phyloP scores from a whole-genome alignment of 768 basidiomycete species.

The Boletus rubropictus region DNA sequence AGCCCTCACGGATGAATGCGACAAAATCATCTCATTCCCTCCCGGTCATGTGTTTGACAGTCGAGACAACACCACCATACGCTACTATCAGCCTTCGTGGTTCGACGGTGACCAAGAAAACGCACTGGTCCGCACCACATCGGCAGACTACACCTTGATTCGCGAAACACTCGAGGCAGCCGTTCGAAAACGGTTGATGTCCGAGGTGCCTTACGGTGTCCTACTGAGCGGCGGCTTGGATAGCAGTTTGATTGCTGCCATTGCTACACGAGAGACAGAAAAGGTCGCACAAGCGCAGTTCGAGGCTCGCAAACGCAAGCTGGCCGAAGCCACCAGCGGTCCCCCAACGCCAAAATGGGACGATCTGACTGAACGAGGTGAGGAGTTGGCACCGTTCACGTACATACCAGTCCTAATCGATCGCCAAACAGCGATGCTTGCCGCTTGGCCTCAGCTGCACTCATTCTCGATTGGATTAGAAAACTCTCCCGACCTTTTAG shows the following conservation, averaged over 20 bases:
- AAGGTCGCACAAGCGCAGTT: conserved; percentile 78
- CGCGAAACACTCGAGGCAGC: conserved; percentile 84
- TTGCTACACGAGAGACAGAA: conserved; percentile 93
- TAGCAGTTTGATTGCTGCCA: conserved; percentile 91
- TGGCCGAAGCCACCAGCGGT: conserved; percentile 49
- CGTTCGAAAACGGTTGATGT: conserved; percentile 93
- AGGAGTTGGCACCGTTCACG: conserved; percentile 7
- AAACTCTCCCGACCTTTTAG: conserved; percentile 90
- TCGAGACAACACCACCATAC: conserved; percentile 62
- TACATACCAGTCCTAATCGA: neutral
- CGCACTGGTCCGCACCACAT: conserved; percentile 47
- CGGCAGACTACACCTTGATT: conserved; percentile 61
- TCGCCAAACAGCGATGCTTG: conserved; percentile 52
- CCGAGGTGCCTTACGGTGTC: conserved; percentile 97
- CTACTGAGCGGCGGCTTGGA: conserved; percentile 93
- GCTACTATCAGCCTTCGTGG: conserved; percentile 90
- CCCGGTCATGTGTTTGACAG: conserved; percentile 97
- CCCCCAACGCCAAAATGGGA: conserved; percentile 47
- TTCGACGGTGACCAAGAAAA: conserved; percentile 76
- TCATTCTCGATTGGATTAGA: conserved; percentile 96
- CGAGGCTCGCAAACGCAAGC: conserved; percentile 58
- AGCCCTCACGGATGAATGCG: conserved; percentile 84
- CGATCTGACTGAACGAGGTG: conserved; percentile 52
- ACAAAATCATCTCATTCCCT: conserved; percentile 91
- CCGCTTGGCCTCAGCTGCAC: conserved; percentile 92